Base-by-base conservation (phyloP, 1,139 yeast species). In the Diutina siamensis region DNA sequence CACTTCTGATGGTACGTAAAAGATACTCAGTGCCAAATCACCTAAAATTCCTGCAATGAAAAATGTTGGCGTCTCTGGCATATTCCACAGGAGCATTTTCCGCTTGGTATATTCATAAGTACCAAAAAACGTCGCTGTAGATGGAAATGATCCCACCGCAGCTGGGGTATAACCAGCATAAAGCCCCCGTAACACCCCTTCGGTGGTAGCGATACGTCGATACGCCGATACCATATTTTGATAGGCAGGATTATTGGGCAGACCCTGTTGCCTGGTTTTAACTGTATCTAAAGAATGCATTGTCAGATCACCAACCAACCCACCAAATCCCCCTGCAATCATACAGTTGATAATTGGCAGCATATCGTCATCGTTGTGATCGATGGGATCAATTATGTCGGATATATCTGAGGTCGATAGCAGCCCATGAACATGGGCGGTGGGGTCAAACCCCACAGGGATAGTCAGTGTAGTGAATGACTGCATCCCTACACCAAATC, bases 241-340 rank as follows among this genome's bases (percentile, higher is more conserved):
- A 62, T 92, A 89, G 61, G 84, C 84, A 7, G 66, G 53, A 28
- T 76, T 76, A 51, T 72, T 68, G 19, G 87, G 82, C 5, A 94
- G 86, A 25, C 96, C 97, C 59, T 92, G 98, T 60, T 92, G 98
- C 53, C 98, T 72, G 1, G 98, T 92, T 61, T 92, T 92, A 36
- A 94, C 96, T 0, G 98, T 92, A 58, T 92, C 98, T 42, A 92
- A 66, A 1, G 97, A 89, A 62, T 92, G 97, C 97, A 92, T 92
- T 44, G 79, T 68, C 1, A 94, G 75, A 57, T 92, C 98, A 15
- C 97, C 98, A 35, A 89, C 78, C 49, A 86, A 80, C 1, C 98
- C 98, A 8, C 98, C 98, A 45, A 89, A 66, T 1, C 96, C 97
- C 36, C 98, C 98, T 0, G 97, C 96, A 32, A 84, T 48, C 70